Conservation (phyloP, 352 stramenopile genomes). For the Pythium inflatum region DNA sequence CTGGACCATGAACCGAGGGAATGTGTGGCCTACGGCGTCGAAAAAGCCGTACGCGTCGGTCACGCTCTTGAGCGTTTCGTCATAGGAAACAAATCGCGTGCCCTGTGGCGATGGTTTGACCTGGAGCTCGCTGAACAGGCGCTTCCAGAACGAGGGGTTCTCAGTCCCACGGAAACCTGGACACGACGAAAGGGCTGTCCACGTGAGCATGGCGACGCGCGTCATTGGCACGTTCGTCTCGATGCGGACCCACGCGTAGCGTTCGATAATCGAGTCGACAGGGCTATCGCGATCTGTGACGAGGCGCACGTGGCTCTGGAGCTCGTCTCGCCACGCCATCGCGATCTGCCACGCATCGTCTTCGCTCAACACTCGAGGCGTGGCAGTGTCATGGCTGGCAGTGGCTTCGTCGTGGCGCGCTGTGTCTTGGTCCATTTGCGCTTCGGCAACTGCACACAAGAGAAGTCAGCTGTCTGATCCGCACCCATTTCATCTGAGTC, state of each 20-base stretch:
- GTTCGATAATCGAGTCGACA: neutral
- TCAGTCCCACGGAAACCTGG: neutral
- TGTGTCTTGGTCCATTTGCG: too few species aligned
- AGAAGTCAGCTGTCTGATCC: too few species aligned
- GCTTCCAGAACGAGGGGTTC: slow-evolving; percentile 1
- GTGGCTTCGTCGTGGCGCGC: too few species aligned
- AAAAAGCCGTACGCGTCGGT: slow-evolving; percentile 2
- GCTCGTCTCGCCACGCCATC: neutral
- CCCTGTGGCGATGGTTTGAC: neutral
- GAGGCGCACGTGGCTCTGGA: neutral
- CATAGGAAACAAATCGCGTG: too few species aligned
- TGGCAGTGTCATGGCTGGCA: too few species aligned
- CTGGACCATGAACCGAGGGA: slow-evolving; percentile 1
- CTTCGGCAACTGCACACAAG: too few species aligned
- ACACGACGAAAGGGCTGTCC: neutral
- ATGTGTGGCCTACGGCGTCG: neutral
- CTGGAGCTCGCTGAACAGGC: neutral
- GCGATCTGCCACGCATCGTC: too few species aligned
- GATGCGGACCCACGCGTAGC: slow-evolving; percentile 5
- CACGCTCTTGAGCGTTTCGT: neutral
- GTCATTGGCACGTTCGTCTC: too few species aligned
- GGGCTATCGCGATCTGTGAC: neutral
- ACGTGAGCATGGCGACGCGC: neutral
- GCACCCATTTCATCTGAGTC: too few species aligned
- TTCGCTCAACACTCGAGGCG: too few species aligned